Evolutionary conservation across 208 protist genomes (phyloP), one percentile per base, ranked within the genome.

Genomic region (Trypanosoma lewisi): DNA sequence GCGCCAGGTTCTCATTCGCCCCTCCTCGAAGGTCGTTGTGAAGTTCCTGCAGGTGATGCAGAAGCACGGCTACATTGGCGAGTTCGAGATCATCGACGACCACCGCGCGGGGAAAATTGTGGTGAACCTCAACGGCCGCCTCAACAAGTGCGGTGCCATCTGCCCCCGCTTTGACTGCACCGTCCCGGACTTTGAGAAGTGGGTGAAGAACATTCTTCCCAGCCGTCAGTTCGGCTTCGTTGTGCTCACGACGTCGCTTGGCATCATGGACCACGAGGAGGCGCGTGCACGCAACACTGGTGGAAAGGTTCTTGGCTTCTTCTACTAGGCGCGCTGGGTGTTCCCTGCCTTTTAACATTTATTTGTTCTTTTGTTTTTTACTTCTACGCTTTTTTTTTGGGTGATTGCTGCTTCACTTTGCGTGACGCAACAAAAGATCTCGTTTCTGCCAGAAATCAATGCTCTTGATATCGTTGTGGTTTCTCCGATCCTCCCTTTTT

Each of bases 201-300:
- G 98, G 98, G 89, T 98, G 61, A 91, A 83, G 71, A 98, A 98
- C 77, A 97, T 99, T 41, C 92, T 99, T 14, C 99, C 99, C 68
- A 99, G 98, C 50, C 97, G 99, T 93, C 98, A 99, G 86, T 99
- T 99, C 85, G 99, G 99, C 69, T 99, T 98, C 73, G 77, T 99
- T 52, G 98, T 99, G 66, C 83, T 99, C 47, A 99, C 99, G 41
- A 99, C 99, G 36, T 99, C 99, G 36, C 82, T 97, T 34, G 99
- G 99, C 70, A 99, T 99, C 89, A 99, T 99, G 98, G 98, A 99
- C 76, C 99, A 99, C 91, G 98, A 99, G 83, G 99, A 99, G 89
- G 98, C 98, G 45, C 88, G 97, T 61, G 75, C 94, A 39, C 96
- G 97, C 76, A 94, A 99, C 86, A 99, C 98, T 76, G 99, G 99